phyloP scores from a whole-genome alignment of 495 filamentous ascomycete genomes.

The Peziza echinospora region DNA sequence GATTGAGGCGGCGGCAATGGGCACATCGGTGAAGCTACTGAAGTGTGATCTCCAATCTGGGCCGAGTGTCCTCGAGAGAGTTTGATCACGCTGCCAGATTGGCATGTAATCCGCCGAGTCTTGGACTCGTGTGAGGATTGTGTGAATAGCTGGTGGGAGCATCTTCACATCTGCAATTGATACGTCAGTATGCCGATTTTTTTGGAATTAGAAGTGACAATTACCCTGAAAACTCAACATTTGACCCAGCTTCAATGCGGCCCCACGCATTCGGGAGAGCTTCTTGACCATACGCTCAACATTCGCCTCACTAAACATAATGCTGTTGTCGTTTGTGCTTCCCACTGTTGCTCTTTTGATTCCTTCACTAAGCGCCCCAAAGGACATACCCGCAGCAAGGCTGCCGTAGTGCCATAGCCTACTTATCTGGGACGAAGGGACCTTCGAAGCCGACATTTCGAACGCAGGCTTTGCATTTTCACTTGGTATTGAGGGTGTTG shows the following conservation, averaged over 20 bases:
- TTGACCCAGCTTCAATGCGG: conserved; percentile 93
- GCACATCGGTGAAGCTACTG: conserved; percentile 63
- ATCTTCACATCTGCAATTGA: conserved; percentile 66
- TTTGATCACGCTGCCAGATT: conserved; percentile 65
- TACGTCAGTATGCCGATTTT: background rate
- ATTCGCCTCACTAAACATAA: conserved; percentile 74
- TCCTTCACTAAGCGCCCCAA: conserved; percentile 72
- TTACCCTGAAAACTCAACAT: conserved; percentile 85
- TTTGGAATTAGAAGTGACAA: conserved; percentile 1
- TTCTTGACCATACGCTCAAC: conserved; percentile 82
- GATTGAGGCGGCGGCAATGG: conserved; percentile 92
- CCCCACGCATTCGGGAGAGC: conserved; percentile 86
- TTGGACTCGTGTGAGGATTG: conserved; percentile 81
- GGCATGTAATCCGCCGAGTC: conserved; percentile 98
- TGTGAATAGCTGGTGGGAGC: conserved; percentile 62
- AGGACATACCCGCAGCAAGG: conserved; percentile 82
- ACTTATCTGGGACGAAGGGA: conserved; percentile 70
- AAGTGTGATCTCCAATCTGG: conserved; percentile 71
- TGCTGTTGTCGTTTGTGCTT: conserved; percentile 30
- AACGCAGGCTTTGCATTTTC: background rate
- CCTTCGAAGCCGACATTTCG: conserved; percentile 13
- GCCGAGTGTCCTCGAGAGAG: conserved; percentile 58
- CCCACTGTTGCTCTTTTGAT: conserved; percentile 43
- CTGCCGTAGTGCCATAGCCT: conserved; percentile 89
- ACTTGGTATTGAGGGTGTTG: background rate